A percentile compares a stretch with the other conserved stretches of the same genome.
These are phyloP conservation scores for Neurospora sp. DNA, from an alignment of 495 filamentous ascomycete species.

Conservation along the genomic window DNA sequence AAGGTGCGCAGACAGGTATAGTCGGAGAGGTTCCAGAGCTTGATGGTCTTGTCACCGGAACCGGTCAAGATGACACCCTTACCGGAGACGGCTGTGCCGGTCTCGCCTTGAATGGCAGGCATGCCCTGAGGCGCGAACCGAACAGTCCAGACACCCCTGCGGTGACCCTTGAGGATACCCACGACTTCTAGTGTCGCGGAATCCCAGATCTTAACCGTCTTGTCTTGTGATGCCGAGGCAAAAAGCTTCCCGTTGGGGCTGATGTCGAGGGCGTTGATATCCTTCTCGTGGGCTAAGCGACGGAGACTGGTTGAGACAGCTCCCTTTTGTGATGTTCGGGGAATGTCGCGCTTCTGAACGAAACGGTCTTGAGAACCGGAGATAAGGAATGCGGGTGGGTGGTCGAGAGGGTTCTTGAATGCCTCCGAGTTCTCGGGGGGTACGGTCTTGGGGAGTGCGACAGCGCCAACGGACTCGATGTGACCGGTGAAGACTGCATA, in stretches of 20 bases:
- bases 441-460: constrained; percentile 61
- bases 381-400: constrained; percentile 74
- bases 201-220: constrained; percentile 93
- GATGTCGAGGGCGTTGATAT: constrained; percentile 90
- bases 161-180: constrained; percentile 84
- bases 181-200: constrained; percentile 76
- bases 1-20: constrained; percentile 90
- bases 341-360: constrained; percentile 80
- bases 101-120: constrained; percentile 59
- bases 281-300: constrained; percentile 92
- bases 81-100: constrained; percentile 46
- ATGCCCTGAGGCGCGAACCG: constrained; percentile 73
- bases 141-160: constrained; percentile 90
- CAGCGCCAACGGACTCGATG: constrained; percentile 88
- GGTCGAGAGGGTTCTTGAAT: constrained; percentile 53
- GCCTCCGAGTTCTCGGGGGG: constrained; percentile 58
- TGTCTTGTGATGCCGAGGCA: constrained; percentile 92
- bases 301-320: constrained; percentile 56
- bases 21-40: constrained; percentile 88
- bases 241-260: constrained; percentile 61
- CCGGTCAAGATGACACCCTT: constrained; percentile 78
- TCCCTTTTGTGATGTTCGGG: constrained; percentile 30
- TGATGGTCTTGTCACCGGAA: constrained; percentile 89
- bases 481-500: constrained; percentile 79
- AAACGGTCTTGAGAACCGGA: constrained; percentile 93